Evolutionary conservation across 1,284 basidiomycete species (phyloP), one percentile per base, ranked within the genome.

Genomic region (Chalciporus sp.): DNA sequence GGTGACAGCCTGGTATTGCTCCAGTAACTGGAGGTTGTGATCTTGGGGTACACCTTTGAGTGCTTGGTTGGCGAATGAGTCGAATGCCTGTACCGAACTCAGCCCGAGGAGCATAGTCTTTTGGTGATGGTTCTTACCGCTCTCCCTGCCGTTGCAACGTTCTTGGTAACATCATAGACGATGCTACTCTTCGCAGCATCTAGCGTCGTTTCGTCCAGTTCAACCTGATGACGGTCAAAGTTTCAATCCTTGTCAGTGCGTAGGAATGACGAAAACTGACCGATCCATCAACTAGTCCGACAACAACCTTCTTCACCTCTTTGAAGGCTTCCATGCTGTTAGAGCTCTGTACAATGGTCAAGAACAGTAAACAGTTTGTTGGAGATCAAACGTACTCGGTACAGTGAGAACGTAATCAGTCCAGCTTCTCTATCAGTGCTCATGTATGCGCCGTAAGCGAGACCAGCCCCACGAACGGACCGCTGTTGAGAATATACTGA

Each of bases 121-220:
- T 45, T 29, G 40, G 3, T n/a, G 20, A 14, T 40, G 57, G 44
- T 17, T 73, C 82, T 68, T 68, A 95, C 96, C 35, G 95, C 95
- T 58, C 86, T 81, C 17, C 85, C 83, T 29, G 92, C 86, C 1
- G 94, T 97, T 26, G 94, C 89, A 28, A 96, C 91, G 44, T 81
- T 78, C 63, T 86, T 85, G 0, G 95, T 86, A 7, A 94, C 88
- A 19, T 80, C 78, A 68, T 88, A 98, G 9, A 96, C 94, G 62
- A 98, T 86, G 50, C 86, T 92, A 55, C 91, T 93, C 76, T 97
- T 95, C 4, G 95, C 94, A 1, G 92, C 90, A 64, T 98, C 95
- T 17, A 99, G 74, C 9, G 88, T 86, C 5, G 92, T 90, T 53
- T 86, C 81, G 51, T 95, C 92, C 11, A 99, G 76, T 45, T 83